Percentiles rank a stretch among this genome's conserved stretches.
Evolutionary conservation across 139 green algal species (phyloP).

Genomic region (Chlamydomonas sp.): DNA sequence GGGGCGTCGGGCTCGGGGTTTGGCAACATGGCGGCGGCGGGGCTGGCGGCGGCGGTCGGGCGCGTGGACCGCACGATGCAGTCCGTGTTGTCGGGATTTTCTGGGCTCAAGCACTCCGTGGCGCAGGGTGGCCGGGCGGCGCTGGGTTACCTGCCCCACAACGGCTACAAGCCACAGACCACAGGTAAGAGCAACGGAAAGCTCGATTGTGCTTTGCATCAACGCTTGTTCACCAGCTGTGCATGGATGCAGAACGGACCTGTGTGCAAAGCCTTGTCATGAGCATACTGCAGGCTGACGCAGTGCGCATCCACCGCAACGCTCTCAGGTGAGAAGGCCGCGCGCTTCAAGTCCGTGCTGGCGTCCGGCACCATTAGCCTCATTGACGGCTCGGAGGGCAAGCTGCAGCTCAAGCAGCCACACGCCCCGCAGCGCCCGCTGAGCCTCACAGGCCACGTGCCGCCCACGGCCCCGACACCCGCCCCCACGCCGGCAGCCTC

Average conservation of each 20-base stretch:
- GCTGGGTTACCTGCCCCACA: constrained; percentile 27
- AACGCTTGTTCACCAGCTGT: too few relatives aligned
- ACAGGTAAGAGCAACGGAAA: background rate
- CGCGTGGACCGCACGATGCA: too few relatives aligned
- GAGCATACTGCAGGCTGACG: background rate
- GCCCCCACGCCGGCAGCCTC: background rate
- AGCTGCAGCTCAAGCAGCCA: constrained; percentile 22
- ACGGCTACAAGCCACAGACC: constrained; percentile 21
- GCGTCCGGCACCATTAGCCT: background rate
- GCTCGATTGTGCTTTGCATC: too few relatives aligned
- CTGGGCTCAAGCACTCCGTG: background rate
- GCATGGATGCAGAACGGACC: background rate
- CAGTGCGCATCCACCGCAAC: background rate
- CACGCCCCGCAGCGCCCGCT: constrained; percentile 34
- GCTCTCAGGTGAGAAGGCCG: constrained; percentile 10
- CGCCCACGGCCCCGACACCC: background rate
- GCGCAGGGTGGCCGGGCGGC: background rate
- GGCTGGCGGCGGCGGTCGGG: too few relatives aligned
- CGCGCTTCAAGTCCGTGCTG: constrained; percentile 22
- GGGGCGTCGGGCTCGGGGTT: too few relatives aligned
- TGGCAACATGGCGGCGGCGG: too few relatives aligned
- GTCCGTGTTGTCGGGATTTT: too few relatives aligned
- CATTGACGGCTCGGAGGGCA: constrained; percentile 15
- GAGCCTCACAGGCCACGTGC: background rate
- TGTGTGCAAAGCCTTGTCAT: background rate